phyloP scores from a whole-genome alignment of 2,329 filamentous ascomycete genomes.

The Colletotrichum nymphaeae region DNA sequence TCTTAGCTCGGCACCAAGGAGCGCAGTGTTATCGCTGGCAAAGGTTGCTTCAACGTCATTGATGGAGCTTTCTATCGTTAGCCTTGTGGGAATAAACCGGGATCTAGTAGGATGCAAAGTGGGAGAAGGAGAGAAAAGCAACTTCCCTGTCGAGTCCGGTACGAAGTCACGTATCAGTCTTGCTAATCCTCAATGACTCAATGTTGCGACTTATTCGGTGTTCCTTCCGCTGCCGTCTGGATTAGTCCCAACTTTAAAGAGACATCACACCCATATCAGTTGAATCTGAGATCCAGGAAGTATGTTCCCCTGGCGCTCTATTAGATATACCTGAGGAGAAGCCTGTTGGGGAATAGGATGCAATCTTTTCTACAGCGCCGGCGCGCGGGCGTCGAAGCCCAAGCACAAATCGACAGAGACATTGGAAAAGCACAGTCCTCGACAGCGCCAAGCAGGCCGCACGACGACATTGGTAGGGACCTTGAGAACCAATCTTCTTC shows the following conservation, averaged over 20 bases:
- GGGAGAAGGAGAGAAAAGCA: not conserved
- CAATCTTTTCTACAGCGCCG: slow-evolving; percentile 23
- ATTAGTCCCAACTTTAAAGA: not conserved
- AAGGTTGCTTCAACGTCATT: not conserved
- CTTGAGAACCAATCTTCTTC: not conserved
- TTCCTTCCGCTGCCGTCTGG: not conserved
- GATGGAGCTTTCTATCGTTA: not conserved
- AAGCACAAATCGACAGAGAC: slow-evolving; percentile 28
- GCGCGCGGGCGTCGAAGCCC: slow-evolving; percentile 18
- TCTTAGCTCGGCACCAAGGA: not conserved
- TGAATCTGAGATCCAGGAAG: not conserved
- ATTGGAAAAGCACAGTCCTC: not conserved
- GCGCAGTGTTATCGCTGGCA: not conserved
- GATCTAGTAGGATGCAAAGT: not conserved
- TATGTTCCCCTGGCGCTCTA: not conserved
- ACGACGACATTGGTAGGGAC: not conserved
- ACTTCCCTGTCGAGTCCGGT: no score
- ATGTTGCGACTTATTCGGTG: not conserved
- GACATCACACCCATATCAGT: not conserved
- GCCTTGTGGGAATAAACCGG: slow-evolving; percentile 11
- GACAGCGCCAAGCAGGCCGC: not conserved
- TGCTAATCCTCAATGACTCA: not conserved
- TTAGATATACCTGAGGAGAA: not conserved
- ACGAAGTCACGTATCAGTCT: slow-evolving; percentile 7
- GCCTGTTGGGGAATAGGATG: not conserved